Base-by-base conservation (phyloP, 352 stramenopile species). In the Globisporangium apiculatum region DNA sequence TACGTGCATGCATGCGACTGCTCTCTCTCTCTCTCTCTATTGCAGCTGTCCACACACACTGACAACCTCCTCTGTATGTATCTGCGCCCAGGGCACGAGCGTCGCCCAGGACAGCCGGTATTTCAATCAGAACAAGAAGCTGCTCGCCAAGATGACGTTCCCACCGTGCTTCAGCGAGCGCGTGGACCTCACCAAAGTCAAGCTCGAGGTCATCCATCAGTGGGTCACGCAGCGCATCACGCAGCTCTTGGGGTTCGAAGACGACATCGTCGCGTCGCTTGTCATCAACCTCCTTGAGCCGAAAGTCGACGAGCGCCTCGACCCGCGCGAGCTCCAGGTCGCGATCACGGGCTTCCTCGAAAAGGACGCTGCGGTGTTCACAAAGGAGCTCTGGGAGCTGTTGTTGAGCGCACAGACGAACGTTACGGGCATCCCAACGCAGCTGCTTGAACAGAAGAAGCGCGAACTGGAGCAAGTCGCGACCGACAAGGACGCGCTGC, bases 391-490 rank as follows among this genome's bases (percentile, higher is more conserved):
- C 15, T 97, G 91, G 91, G 74, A 76, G 41, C 63, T 97, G 45
- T 69, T 97, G 54, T 65, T 97, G 7, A 95, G 90, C 61, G 91
- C 89, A 2, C 89, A 97, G 59, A 72, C 72, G n/a, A 82, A 92
- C 51, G 66, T 87, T 5, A 90, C 83, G 11, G 91, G 91, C 47
- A 97, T 97, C 61, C 88, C 90, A 1, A 76, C 70, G 47, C 69
- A 66, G 46, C 89, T 97, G 60, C 55, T 97, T 35, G 83, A 97
- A 62, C 80, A 94, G 69, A 97, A 97, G 75, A 97, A 96, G 65
- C 69, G 85, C 45, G 87, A 97, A 58, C 78, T 96, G 58, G 73
- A 87, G 55, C 57, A 65, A n/a, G 66, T 79, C 40, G 75, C 73
- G 24, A 51, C 70, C 7, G 71, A 87, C 14, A 90, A 91, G 53